Evolutionary conservation across 2,329 filamentous ascomycete genomes (phyloP), one percentile per base, ranked within the genome.

Genomic region (Fusarium caatingaense): DNA sequence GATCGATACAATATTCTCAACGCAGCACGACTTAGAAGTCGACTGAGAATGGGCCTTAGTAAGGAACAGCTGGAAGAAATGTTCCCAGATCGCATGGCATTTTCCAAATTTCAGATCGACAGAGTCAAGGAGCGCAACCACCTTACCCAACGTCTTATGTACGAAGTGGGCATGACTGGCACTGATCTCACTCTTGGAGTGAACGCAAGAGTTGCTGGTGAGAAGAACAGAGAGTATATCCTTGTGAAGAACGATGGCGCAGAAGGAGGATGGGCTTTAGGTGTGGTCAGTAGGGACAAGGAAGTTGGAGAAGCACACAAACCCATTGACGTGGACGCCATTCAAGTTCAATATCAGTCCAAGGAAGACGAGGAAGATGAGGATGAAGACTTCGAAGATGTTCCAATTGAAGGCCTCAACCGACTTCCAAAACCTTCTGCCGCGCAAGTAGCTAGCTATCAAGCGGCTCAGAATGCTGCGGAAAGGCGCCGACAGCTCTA

Each of bases 1-100:
- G 96, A 99, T 82, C 89, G 95, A 50, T 99, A 99, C 83, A 98
- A 98, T 74, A 99, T 99, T 56, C 82, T 99, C 23, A 99, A 99
- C 77, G 96, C 97, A 2, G 96, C 97, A 3, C 87, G 96, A 66
- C 78, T 99, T 66, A 86, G 96, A 60, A 97, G 93, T 78, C 87
- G 96, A 56, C 84, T 99, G 75, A 89, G 96, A 77, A 97, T 99
- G 95, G 96, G 96, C 0, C 88, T 97, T 74, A 97, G 93, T 60
- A 98, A 98, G 80, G 95, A 99, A 70, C 96, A 99, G 80, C 82
- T 99, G 16, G 94, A 98, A 72, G 88, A 86, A 47, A 99, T 99
- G 96, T 99, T 99, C 78, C 95, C 96, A 0, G 92, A 99, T 78
- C 89, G 96, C 27, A 98, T 99, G 94, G 96, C 92, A 1, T 99